Evolutionary conservation across 108 stramenopile genomes (phyloP).

Genomic region (Stephanodiscus triporus): DNA sequence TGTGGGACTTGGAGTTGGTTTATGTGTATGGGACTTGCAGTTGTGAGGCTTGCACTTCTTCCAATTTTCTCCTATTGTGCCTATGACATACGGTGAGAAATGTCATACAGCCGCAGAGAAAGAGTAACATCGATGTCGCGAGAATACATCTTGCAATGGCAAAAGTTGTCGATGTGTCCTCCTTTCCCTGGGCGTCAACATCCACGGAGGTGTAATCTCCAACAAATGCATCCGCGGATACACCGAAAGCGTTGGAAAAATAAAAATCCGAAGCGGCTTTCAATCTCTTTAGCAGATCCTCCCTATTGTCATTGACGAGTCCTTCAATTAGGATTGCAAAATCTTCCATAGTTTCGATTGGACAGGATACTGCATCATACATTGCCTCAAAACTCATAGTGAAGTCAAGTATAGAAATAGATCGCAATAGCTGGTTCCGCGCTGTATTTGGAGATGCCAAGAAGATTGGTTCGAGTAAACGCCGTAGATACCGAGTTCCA

Average conservation of each 20-base stretch:
- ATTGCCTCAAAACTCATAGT: background rate
- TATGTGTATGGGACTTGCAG: too few species aligned
- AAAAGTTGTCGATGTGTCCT: too few species aligned
- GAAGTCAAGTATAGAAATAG: background rate
- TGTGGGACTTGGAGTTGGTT: too few species aligned
- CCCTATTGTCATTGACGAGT: slow-evolving; percentile 2
- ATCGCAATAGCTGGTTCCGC: background rate
- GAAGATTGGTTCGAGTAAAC: background rate
- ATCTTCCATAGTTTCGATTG: background rate
- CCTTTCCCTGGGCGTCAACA: too few species aligned
- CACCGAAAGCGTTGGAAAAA: background rate
- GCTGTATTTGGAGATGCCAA: background rate
- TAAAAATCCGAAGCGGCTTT: background rate
- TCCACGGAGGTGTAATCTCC: too few species aligned
- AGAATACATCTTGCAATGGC: too few species aligned
- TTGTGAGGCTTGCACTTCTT: too few species aligned
- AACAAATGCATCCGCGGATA: background rate
- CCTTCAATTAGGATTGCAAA: background rate
- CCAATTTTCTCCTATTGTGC: too few species aligned
- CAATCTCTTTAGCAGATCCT: background rate
- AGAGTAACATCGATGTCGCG: too few species aligned
- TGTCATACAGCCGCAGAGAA: too few species aligned
- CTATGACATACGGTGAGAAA: too few species aligned
- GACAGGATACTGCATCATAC: slow-evolving; percentile 3
- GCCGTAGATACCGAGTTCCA: slow-evolving; percentile 1